Evolutionary conservation across 2,329 filamentous ascomycete genomes (phyloP), one percentile per base, ranked within the genome.

Genomic region (Teratosphaeria viscida): DNA sequence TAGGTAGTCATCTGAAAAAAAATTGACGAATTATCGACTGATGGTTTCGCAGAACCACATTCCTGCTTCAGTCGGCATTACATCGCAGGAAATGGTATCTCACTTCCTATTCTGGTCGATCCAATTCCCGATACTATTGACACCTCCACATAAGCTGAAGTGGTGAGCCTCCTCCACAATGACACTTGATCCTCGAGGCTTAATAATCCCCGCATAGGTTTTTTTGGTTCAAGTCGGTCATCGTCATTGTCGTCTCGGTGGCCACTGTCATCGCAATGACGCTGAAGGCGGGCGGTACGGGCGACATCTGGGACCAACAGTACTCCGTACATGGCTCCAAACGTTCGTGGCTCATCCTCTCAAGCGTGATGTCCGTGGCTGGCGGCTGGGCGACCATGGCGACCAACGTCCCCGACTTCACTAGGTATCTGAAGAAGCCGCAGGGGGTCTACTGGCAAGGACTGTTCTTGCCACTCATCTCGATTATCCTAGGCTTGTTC

Each of bases 41-140:
- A 53, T 23, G 19, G 5, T 14, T 32, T 74, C 85, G 11, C 74
- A 76, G 0, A 85, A 86, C 64, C 71, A 74, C 29, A 76, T 85
- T 4, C 77, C 81, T 0, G 72, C 69, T 1, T 73, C 68, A 3
- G 76, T 79, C 34, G 82, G 82, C 19, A 83, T 84, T 52, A 81
- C 79, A 2, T 82, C 79, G 2, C 77, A 82, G 60, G 80, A 80
- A 12, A 77, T 86, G 76, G 68, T 83, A 29, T 77, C 76, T 37
- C 82, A 83, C 64, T 79, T 85, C 61, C 64, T 85, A n/a, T 83
- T 82, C 67, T 83, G 80, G 79, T 67, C 78, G 0, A 66, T 82
- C 1, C 81, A 83, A 65, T 70, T 84, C 12, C 81, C 79, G 7
- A 71, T 85, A 52, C 68, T 85, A 8, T 71, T 82, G 58, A 82